Conservation (phyloP, 192 early-diverging fungal species). For the Coemansia sp. region DNA sequence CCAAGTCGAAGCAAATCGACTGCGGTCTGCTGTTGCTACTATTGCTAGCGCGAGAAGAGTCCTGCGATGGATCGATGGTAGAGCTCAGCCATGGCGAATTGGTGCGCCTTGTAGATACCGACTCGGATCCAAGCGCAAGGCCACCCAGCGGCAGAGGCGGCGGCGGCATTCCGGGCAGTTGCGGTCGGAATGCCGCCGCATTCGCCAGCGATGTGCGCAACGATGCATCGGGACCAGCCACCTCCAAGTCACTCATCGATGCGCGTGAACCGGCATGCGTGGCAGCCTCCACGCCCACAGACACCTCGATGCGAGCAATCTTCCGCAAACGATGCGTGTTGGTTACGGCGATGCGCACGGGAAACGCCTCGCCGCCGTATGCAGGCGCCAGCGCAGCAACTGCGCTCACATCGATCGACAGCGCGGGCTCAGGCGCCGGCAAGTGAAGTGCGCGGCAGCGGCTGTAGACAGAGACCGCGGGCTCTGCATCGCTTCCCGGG, state of each 20-base stretch:
- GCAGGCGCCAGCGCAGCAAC: constrained; percentile 23
- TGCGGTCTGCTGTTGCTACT: neutral
- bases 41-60: too few species aligned
- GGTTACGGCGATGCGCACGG: constrained; percentile 21
- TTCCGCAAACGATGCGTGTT: constrained; percentile 19
- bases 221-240: neutral
- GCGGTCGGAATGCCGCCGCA: too few species aligned
- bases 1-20: neutral
- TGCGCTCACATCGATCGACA: constrained; percentile 11
- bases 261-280: neutral
- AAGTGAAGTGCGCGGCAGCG: constrained; percentile 29
- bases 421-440: constrained; percentile 8
- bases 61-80: too few species aligned
- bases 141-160: too few species aligned
- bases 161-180: too few species aligned
- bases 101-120: too few species aligned
- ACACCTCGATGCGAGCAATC: constrained; percentile 5
- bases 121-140: too few species aligned
- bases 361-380: constrained; percentile 38
- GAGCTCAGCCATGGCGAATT: too few species aligned
- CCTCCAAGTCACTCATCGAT: constrained; percentile 15
- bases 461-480: constrained; percentile 42
- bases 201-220: too few species aligned
- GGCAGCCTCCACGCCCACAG: constrained; percentile 10
- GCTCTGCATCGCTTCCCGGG: neutral